Conservation (phyloP, 441 rosid genomes). For the Corymbia calophylla region DNA sequence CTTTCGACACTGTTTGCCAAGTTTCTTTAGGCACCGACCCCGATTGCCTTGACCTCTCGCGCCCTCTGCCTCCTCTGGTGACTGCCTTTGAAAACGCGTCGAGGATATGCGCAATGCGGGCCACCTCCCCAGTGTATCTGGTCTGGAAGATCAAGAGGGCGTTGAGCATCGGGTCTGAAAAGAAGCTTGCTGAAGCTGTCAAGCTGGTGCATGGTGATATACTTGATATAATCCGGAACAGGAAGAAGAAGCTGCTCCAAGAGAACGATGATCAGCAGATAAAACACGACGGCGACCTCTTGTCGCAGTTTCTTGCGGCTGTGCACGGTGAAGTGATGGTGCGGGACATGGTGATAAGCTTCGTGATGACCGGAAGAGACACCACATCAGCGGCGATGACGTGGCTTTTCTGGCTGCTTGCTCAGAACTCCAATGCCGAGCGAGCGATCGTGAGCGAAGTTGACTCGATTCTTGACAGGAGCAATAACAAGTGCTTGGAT, state of each 20-base stretch:
- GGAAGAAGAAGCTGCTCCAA: constrained; percentile 22
- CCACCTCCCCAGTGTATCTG: constrained; percentile 34
- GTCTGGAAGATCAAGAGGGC: constrained; percentile 60
- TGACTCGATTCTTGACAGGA: constrained; percentile 2
- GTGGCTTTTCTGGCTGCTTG: constrained; percentile 77
- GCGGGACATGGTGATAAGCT: constrained; percentile 73
- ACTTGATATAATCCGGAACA: constrained; percentile 32
- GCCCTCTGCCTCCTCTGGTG: constrained; percentile 30
- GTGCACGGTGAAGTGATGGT: constrained; percentile 42
- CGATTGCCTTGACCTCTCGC: constrained; percentile 27
- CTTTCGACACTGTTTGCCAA: constrained; percentile 34
- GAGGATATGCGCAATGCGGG: constrained; percentile 53
- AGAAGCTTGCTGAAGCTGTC: constrained; percentile 39
- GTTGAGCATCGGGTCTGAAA: constrained; percentile 47
- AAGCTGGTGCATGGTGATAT: constrained; percentile 41
- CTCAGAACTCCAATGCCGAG: constrained; percentile 24
- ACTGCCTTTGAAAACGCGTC: constrained; percentile 62
- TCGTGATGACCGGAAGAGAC: constrained; percentile 82
- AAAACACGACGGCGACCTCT: constrained; percentile 26
- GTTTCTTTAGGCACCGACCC: constrained; percentile 46
- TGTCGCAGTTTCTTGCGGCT: constrained; percentile 44
- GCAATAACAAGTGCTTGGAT: constrained; percentile 16
- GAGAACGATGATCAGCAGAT: constrained; percentile 6
- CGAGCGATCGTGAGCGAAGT: constrained; percentile 29
- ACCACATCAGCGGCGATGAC: constrained; percentile 82